Percentiles rank a stretch among this genome's conserved stretches.
These are phyloP conservation scores for Drechslerella dactyloides DNA, from an alignment of 2,329 filamentous ascomycete species.

Conservation along the genomic window DNA sequence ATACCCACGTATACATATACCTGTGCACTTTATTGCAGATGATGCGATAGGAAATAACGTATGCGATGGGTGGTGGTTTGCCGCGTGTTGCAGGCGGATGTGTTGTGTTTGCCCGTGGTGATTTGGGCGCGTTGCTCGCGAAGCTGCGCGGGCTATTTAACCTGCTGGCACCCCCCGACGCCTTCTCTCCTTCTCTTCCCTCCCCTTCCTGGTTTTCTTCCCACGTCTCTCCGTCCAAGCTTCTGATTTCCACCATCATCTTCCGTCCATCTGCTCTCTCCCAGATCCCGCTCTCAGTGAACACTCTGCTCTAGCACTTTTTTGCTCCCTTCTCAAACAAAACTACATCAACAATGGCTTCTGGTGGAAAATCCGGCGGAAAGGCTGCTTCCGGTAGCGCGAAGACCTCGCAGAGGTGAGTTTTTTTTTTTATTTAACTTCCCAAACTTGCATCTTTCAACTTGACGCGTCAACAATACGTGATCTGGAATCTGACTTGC, in stretches of 20 bases:
- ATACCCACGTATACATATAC: no score
- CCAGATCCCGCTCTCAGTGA: conserved; percentile 53
- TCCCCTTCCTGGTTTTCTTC: conserved; percentile 53
- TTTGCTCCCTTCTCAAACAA: conserved; percentile 18
- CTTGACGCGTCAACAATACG: conserved; percentile 13
- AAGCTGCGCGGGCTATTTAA: conserved; percentile 43
- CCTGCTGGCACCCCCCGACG: conserved; percentile 51
- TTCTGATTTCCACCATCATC: conserved; percentile 28
- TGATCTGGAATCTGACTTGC: conserved; percentile 3
- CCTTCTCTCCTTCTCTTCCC: conserved; percentile 54
- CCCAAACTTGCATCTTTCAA: neutral
- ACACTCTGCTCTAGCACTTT: conserved; percentile 58
- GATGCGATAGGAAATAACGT: no score
- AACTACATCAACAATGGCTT: conserved; percentile 80
- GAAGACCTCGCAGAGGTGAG: conserved; percentile 99
- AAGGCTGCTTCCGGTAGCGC: conserved; percentile 84
- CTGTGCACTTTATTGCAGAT: no score
- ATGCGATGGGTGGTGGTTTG: neutral
- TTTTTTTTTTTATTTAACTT: neutral
- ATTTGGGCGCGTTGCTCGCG: conserved; percentile 42
- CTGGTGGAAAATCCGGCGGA: conserved; percentile 90
- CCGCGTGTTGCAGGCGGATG: neutral
- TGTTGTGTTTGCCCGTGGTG: conserved; percentile 12
- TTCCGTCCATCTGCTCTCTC: conserved; percentile 52
- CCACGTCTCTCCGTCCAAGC: conserved; percentile 37